Percentiles rank a stretch among this genome's conserved stretches.
These are phyloP conservation scores for Plasmopara halstedii DNA, from an alignment of 352 stramenopile species.

Conservation along the genomic window DNA sequence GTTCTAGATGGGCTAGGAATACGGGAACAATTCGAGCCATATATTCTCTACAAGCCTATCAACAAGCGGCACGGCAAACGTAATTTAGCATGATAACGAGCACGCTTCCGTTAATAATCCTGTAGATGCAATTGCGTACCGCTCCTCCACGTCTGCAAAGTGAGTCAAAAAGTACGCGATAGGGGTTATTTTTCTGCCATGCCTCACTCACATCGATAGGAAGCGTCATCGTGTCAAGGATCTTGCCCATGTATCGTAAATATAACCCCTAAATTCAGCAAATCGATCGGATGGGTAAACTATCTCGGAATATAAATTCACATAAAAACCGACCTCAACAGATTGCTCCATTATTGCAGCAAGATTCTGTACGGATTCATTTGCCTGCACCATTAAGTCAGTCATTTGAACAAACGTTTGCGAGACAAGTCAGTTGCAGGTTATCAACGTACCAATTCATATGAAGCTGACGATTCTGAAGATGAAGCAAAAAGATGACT, in stretches of 20 bases:
- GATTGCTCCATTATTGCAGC: slow-evolving; percentile 20
- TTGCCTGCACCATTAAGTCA: slow-evolving; percentile 24
- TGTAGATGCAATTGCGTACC: slow-evolving; percentile 21
- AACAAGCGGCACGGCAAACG: not conserved
- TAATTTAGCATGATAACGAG: not conserved
- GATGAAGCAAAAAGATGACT: slow-evolving; percentile 62
- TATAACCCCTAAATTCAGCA: slow-evolving; percentile 50
- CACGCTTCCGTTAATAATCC: not conserved
- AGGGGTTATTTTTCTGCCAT: slow-evolving; percentile 62
- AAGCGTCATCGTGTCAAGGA: slow-evolving; percentile 49
- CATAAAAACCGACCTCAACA: slow-evolving; percentile 31
- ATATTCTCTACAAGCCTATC: slow-evolving; percentile 50
- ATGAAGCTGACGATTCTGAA: slow-evolving; percentile 36
- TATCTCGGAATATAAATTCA: not conserved
- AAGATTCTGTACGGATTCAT: slow-evolving; percentile 24
- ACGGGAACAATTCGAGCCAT: slow-evolving; percentile 52
- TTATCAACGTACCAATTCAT: slow-evolving; percentile 48
- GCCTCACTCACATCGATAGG: slow-evolving; percentile 22
- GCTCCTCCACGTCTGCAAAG: slow-evolving; percentile 53
- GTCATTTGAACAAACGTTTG: not conserved
- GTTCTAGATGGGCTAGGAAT: slow-evolving; percentile 57
- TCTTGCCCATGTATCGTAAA: slow-evolving; percentile 33
- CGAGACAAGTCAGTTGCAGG: not conserved
- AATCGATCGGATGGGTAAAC: not conserved
- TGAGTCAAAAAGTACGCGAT: slow-evolving; percentile 68